Base-by-base conservation (phyloP, 1,284 basidiomycete genomes). In the Cutaneotrichosporon sp. region DNA sequence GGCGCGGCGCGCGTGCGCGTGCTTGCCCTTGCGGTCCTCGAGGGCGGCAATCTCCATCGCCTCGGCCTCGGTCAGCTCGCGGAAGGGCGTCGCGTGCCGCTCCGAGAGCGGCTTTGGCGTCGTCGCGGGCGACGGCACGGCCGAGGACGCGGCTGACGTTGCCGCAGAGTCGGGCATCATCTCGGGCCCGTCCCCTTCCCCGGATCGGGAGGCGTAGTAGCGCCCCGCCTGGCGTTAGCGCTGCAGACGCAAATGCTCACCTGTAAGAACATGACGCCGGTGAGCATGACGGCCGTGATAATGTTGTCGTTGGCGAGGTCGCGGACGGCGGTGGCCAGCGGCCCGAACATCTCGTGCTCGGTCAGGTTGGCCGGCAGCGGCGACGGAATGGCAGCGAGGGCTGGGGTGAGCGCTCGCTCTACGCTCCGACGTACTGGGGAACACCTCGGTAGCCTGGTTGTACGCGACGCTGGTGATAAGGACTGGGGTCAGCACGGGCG, bases 221-320 rank as follows among this genome's bases (percentile, higher is more conserved):
- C 75, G 57, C 0, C 77, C 77, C 20, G 70, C 75, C 75, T 78
- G 61, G 20, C 34, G 42, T 51, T 9, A 53, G 53, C 34, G 16
- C 18, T 25, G 16, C 36, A 36, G 18, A n/a, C 43, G 14, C 22
- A 36, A 8, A 38, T 9, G 62, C 73, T 46, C 52, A 73, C 76
- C 65, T 78, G 77, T 14, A 78, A 69, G n/a, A 72, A 58, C 72
- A 78, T 74, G 60, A 78, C 70, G 36, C 77, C 77, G 0, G 77
- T 78, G 22, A 78, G 68, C 77, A 78, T 78, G 55, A 78, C 75
- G 3, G 75, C 70, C 5, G 75, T 75, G 62, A 76, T 78, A 63
- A 77, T 70, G 58, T 78, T 78, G 62, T 75, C 72, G 56, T 71
- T 75, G 27, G 77, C 77, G 8, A 78, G 72, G 59, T 77, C 75